phyloP scores from a whole-genome alignment of 371 early-diverging fungal species.

The Circinella umbellata region DNA sequence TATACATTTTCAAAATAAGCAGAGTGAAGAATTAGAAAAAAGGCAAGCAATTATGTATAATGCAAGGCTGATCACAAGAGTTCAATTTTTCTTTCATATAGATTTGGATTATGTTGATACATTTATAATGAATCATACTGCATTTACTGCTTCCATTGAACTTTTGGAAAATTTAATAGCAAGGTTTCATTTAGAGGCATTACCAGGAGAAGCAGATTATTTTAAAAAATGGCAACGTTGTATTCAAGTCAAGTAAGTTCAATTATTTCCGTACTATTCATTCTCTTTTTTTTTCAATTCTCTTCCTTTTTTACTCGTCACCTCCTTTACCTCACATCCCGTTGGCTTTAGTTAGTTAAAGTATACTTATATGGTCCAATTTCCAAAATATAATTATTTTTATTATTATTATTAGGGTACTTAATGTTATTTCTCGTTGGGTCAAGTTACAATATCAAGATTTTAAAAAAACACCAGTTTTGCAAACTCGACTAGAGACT shows the following conservation, averaged over 20 bases:
- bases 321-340: too few relatives aligned
- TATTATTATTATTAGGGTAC: slow-evolving; percentile 44
- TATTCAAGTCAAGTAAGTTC: slow-evolving; percentile 66
- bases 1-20: neutral
- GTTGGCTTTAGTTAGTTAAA: too few relatives aligned
- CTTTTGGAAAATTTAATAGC: slow-evolving; percentile 63
- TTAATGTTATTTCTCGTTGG: slow-evolving; percentile 71
- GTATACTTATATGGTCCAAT: too few relatives aligned
- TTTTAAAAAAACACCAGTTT: slow-evolving; percentile 49
- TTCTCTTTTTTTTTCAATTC: too few relatives aligned
- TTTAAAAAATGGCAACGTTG: slow-evolving; percentile 66
- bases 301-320: too few relatives aligned
- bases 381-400: neutral
- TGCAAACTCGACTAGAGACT: slow-evolving; percentile 40
- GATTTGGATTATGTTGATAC: slow-evolving; percentile 71
- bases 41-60: neutral
- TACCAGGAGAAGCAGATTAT: slow-evolving; percentile 54
- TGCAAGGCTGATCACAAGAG: neutral
- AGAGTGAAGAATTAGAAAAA: too few relatives aligned
- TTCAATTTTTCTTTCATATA: slow-evolving; percentile 6
- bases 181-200: slow-evolving; percentile 61
- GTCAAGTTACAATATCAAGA: slow-evolving; percentile 68
- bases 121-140: slow-evolving; percentile 59
- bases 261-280: neutral
- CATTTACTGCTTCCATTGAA: slow-evolving; percentile 62